Base-by-base conservation (phyloP, 2,329 filamentous ascomycete genomes). In the Talaromyces sp. region DNA sequence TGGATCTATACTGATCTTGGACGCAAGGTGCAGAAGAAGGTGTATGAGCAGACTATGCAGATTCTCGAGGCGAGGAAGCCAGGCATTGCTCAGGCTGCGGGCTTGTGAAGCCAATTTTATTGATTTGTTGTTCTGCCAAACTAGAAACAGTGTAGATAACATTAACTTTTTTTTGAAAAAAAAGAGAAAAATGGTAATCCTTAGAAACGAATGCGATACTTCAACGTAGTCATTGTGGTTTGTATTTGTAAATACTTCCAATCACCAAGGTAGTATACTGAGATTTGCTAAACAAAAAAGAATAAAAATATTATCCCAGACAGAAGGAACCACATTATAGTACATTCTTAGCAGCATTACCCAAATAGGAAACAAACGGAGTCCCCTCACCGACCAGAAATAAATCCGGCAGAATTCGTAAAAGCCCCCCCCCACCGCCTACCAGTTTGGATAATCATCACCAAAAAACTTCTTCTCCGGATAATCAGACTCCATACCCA, bases 1-100 rank as follows among this genome's bases (percentile, higher is more conserved):
- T 59, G 58, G 58, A 59, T 59, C 24, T 59, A 59, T 55, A 59
- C 38, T 1, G 58, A 59, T 6, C 2, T 59, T 24, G 58, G 58
- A 27, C 17, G 6, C 8, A 59, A 17, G 51, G 58, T 59, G 13
- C 58, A 59, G 41, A 59, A 50, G 41, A 55, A 54, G 51, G 58
- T 19, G 8, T 59, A 46, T 13, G 51, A 59, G 14, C 58, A 59
- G 29, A 59, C 51, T 35, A 21, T 59, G 11, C 24, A 2, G 5
- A 59, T 59, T 55, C 41, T 59, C 8, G 58, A 59, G 27, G 29
- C 26, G 29, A 59, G 58, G 21, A 59, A 50, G 19, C 58, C 51
- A 3, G 58, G 58, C 9, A 46, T 59, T 27, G 4, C 32, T 14
- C 19, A 19, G 17, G 38, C 58, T 13, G 58, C 41, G 2, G 58